Percentiles rank a stretch among this genome's conserved stretches.
These are phyloP conservation scores for Musa troglodytarum DNA, from an alignment of 176 grass and related monocot species.

Conservation along the genomic window DNA sequence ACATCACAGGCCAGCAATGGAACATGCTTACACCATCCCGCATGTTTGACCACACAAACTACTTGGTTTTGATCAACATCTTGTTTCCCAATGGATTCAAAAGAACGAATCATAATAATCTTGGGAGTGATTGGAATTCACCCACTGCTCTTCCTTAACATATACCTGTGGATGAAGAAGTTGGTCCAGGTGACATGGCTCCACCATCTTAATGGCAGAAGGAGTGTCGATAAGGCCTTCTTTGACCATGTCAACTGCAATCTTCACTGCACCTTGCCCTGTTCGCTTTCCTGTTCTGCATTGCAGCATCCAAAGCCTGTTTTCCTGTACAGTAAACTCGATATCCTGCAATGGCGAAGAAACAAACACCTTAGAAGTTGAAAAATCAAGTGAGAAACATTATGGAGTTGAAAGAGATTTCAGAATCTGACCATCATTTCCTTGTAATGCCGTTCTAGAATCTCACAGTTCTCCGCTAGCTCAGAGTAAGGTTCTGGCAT, in stretches of 20 bases:
- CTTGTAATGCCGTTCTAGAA: constrained; percentile 84
- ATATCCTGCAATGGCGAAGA: constrained; percentile 57
- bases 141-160: neutral
- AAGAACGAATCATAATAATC: too few species aligned
- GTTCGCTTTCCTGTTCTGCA: constrained; percentile 86
- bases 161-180: constrained; percentile 98
- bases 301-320: constrained; percentile 96
- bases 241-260: constrained; percentile 81
- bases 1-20: too few species aligned
- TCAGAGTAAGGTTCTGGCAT: constrained; percentile 65
- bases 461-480: constrained; percentile 81
- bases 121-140: too few species aligned
- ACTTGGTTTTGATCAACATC: too few species aligned
- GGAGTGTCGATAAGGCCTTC: constrained; percentile 57
- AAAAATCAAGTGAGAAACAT: neutral
- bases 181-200: constrained; percentile 84
- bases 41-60: too few species aligned
- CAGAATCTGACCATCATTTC: constrained; percentile 76
- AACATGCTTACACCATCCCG: too few species aligned
- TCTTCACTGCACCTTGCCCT: constrained; percentile 71
- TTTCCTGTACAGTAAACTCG: constrained; percentile 94
- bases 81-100: too few species aligned
- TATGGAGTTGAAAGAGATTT: constrained; percentile 4
- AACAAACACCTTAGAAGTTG: neutral
- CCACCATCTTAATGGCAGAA: constrained; percentile 84